phyloP scores from a whole-genome alignment of 2,329 filamentous ascomycete species.

The Cercospora brassicicola region DNA sequence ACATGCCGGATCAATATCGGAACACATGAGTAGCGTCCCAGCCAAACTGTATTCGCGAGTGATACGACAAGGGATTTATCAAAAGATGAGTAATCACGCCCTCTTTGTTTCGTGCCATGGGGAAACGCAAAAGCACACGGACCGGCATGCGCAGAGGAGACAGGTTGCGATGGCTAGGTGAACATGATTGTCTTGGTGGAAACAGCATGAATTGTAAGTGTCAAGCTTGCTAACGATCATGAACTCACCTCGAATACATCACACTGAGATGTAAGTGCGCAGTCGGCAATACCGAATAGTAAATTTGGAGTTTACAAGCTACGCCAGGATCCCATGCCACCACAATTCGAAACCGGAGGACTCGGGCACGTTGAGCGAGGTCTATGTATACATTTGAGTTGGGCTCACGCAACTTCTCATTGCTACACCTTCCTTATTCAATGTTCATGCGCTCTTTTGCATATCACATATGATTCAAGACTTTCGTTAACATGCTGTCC shows the following conservation, averaged over 20 bases:
- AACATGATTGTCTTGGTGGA: background rate
- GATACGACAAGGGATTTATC: background rate
- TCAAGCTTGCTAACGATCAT: too few species aligned
- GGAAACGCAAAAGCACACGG: background rate
- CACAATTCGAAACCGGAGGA: background rate
- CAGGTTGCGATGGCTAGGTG: background rate
- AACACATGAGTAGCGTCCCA: background rate
- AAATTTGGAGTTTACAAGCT: background rate
- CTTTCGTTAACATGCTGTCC: conserved; percentile 2
- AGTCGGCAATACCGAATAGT: background rate
- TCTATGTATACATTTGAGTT: background rate
- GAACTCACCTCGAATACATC: too few species aligned
- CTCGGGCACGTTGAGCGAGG: background rate
- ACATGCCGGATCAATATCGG: background rate
- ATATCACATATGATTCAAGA: background rate
- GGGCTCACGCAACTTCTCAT: background rate
- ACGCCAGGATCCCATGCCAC: background rate
- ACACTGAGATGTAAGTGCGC: too few species aligned
- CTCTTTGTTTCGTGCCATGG: background rate
- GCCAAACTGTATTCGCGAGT: background rate
- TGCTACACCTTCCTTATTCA: background rate
- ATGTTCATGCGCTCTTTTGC: background rate
- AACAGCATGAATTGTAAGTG: too few species aligned
- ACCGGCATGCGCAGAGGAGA: background rate
- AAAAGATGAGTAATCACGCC: background rate